Evolutionary conservation across 805 yeast genomes (phyloP), one percentile per base, ranked within the genome.

Genomic region (Candida xiaguanensis): DNA sequence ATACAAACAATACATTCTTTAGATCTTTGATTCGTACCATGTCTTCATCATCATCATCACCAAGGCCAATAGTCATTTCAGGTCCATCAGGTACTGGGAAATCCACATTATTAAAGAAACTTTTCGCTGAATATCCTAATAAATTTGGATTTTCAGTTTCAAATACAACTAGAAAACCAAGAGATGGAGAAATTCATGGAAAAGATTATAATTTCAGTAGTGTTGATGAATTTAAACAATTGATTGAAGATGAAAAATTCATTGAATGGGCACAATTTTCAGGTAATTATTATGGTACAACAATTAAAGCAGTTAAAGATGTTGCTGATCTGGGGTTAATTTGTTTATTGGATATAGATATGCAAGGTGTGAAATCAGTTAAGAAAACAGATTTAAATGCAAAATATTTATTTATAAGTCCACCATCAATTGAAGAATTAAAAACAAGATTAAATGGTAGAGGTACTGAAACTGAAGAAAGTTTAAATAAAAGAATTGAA

Each of bases 1-100:
- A 28, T 28, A 28, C 14, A 16, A 8, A 4, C n/a, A n/a, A n/a
- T 13, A 27, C 5, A 14, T 27, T 15, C 17, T 6, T 12, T 14
- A n/a, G 9, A 13, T 11, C 13, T 22, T 35, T 18, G 3, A 4
- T 15, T 24, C 5, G 23, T 5, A 17, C 30, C 16, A 34, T 34
- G 36, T 34, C 38, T 14, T 27, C 38, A 15, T 20, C 38, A 26
- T 18, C 27, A 20, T 13, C 32, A 26, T 18, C 27, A 20, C 22
- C 32, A 27, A 86, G 93, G 65, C 98, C 97, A 37, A 82, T 93
- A 48, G 97, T 93, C 47, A 76, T 93, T 46, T 89, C 96, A 30
- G 99, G 99, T 50, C 99, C 99, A 40, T 87, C 96, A 37, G 96
- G 91, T 31, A 75, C 97, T 27, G 99, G 99, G 47, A 93, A 93